Conservation (phyloP, 805 yeast species). For the Candida namnaoensis region DNA sequence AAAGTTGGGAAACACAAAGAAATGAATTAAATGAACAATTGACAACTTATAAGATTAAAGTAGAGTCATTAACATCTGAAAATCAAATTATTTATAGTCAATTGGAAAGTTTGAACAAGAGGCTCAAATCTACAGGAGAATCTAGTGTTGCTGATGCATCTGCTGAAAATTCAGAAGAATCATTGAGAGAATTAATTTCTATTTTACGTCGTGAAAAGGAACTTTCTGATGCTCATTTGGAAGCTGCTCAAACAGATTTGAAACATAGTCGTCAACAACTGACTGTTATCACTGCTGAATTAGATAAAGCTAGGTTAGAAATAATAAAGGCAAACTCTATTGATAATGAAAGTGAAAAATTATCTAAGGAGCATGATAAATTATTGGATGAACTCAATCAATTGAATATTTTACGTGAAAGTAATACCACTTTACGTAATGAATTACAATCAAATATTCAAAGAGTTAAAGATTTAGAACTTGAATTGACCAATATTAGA, state of each 20-base stretch:
- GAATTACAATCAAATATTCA: conserved; percentile 29
- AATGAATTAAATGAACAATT: conserved; percentile 36
- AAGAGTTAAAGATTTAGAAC: conserved; percentile 30
- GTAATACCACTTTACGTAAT: conserved; percentile 53
- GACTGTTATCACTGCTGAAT: conserved; percentile 35
- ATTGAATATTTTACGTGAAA: conserved; percentile 56
- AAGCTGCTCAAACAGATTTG: conserved; percentile 43
- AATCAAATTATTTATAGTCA: conserved; percentile 63
- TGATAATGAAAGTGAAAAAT: conserved; percentile 11
- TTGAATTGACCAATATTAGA: conserved; percentile 22
- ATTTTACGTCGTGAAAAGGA: conserved; percentile 73
- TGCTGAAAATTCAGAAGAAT: conserved; percentile 17
- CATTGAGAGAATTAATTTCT: conserved; percentile 42
- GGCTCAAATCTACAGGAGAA: conserved; percentile 1
- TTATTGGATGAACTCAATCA: conserved; percentile 49
- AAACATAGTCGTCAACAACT: conserved; percentile 43
- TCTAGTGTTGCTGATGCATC: conserved; percentile 1
- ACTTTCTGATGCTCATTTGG: conserved; percentile 50
- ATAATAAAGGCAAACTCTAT: conserved; percentile 29
- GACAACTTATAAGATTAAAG: conserved; percentile 31
- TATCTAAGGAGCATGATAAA: conserved; percentile 30
- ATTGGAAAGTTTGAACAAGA: conserved; percentile 34
- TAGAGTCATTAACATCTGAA: conserved; percentile 56
- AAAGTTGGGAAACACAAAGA: conserved; percentile 38
- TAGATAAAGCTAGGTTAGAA: conserved; percentile 44